Evolutionary conservation across 306 rosid species (phyloP).

Genomic region (Carpinus viminea): DNA sequence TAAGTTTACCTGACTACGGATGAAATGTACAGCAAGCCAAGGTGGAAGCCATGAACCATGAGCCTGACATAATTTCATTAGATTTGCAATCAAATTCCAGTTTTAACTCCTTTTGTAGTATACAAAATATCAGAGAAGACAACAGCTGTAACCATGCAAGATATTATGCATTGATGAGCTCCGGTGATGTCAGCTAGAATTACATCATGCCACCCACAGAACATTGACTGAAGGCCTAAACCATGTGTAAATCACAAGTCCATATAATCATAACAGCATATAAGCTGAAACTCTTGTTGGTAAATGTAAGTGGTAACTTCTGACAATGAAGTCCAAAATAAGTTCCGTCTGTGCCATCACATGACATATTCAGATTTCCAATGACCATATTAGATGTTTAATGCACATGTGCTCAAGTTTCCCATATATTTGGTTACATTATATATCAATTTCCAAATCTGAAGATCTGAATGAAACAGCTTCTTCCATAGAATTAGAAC

Average conservation of each 20-base stretch:
- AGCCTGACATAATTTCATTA: slow-evolving; percentile 42
- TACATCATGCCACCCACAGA: not conserved
- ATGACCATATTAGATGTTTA: too few species aligned
- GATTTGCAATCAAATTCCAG: slow-evolving; percentile 9
- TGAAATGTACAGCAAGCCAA: slow-evolving; percentile 75
- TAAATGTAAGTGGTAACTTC: not conserved
- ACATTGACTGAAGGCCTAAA: not conserved
- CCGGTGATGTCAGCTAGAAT: not conserved
- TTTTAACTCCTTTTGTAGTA: not conserved
- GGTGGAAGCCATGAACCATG: slow-evolving; percentile 93
- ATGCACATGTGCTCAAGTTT: too few species aligned
- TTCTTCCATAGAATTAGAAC: too few species aligned
- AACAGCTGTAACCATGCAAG: not conserved
- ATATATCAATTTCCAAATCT: too few species aligned
- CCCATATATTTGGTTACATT: too few species aligned
- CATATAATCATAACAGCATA: not conserved
- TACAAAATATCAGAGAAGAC: not conserved
- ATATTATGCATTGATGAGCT: slow-evolving; percentile 4
- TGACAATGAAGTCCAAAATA: not conserved
- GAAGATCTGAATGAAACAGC: too few species aligned
- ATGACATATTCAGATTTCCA: too few species aligned
- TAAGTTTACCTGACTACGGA: slow-evolving; percentile 57
- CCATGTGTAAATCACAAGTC: not conserved
- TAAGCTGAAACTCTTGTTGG: not conserved
- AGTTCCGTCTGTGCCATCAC: not conserved